Evolutionary conservation across 1,284 basidiomycete genomes (phyloP).

Genomic region (Stereum hirsutum): DNA sequence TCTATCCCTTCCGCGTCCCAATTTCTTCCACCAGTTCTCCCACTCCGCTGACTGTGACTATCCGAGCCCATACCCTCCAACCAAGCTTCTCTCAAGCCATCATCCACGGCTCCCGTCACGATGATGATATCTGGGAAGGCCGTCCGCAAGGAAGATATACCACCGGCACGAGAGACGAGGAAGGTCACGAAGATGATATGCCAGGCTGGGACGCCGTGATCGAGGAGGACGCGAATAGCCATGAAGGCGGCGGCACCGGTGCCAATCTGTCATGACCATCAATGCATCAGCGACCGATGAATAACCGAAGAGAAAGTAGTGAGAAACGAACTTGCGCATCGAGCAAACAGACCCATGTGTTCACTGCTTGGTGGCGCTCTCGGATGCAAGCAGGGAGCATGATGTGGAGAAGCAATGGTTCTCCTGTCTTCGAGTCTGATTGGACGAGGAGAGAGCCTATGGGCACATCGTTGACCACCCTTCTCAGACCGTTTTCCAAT

Average conservation of each 20-base stretch:
- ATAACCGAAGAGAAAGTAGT: neutral
- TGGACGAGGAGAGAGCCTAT: conserved; percentile 90
- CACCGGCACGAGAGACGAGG: conserved; percentile 77
- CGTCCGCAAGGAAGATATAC: conserved; percentile 65
- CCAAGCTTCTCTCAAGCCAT: conserved; percentile 65
- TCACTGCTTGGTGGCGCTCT: conserved; percentile 48
- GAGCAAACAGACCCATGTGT: conserved; percentile 83
- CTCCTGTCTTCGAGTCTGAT: conserved; percentile 77
- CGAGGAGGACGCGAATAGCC: conserved; percentile 91
- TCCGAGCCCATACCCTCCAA: conserved; percentile 39
- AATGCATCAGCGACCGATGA: neutral
- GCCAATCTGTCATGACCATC: conserved; percentile 54
- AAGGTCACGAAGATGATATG: conserved; percentile 86
- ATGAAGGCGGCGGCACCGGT: conserved; percentile 94
- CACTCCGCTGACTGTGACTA: no score
- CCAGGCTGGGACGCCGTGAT: conserved; percentile 85
- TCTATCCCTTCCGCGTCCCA: conserved; percentile 22
- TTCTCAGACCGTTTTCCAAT: conserved; percentile 82
- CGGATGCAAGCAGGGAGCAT: conserved; percentile 73
- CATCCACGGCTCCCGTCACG: conserved; percentile 78
- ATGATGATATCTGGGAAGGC: conserved; percentile 82
- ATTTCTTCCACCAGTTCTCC: no score
- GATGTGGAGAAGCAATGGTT: conserved; percentile 81
- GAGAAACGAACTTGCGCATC: conserved; percentile 72
- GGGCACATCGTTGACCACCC: conserved; percentile 82